These are phyloP conservation scores for Lachancea quebecensis DNA, from an alignment of 805 yeast genomes.

Conservation along the genomic window DNA sequence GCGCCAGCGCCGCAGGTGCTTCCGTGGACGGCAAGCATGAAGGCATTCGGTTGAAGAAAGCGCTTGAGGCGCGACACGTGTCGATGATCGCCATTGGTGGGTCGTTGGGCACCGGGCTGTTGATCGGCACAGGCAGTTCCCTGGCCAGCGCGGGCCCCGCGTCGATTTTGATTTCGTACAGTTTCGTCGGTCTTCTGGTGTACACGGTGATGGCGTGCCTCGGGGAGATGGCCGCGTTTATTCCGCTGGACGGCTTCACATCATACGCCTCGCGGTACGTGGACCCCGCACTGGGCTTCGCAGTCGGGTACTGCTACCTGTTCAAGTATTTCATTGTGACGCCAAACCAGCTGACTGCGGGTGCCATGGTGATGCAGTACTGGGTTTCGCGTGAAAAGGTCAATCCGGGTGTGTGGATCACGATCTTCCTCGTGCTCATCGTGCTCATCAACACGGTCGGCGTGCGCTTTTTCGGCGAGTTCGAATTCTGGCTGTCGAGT, in stretches of 20 bases:
- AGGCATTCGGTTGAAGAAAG: constrained; percentile 22
- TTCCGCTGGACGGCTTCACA: constrained; percentile 63
- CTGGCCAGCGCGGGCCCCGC: constrained; percentile 63
- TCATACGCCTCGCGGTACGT: constrained; percentile 48
- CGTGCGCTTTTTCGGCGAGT: constrained; percentile 42
- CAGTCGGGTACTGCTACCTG: constrained; percentile 40
- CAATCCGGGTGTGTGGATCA: constrained; percentile 41
- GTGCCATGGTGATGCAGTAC: constrained; percentile 40
- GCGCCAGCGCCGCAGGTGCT: not conserved
- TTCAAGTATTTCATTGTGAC: constrained; percentile 43
- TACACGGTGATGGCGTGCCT: constrained; percentile 60
- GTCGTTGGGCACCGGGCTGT: constrained; percentile 72
- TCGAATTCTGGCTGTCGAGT: constrained; percentile 43
- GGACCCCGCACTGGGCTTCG: constrained; percentile 42
- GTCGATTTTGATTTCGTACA: constrained; percentile 51
- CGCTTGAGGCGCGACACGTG: constrained; percentile 48
- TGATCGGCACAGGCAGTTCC: constrained; percentile 71
- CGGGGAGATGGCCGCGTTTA: constrained; percentile 63
- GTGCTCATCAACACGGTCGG: constrained; percentile 33
- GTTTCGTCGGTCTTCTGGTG: constrained; percentile 64
- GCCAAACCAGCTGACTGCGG: constrained; percentile 41
- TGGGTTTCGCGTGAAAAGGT: constrained; percentile 38
- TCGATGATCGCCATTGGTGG: constrained; percentile 79
- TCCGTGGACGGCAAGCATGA: constrained; percentile 12
- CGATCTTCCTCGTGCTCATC: constrained; percentile 36